Conservation (phyloP, 106 monocot species). For the Dioscorea zingiberensis region DNA sequence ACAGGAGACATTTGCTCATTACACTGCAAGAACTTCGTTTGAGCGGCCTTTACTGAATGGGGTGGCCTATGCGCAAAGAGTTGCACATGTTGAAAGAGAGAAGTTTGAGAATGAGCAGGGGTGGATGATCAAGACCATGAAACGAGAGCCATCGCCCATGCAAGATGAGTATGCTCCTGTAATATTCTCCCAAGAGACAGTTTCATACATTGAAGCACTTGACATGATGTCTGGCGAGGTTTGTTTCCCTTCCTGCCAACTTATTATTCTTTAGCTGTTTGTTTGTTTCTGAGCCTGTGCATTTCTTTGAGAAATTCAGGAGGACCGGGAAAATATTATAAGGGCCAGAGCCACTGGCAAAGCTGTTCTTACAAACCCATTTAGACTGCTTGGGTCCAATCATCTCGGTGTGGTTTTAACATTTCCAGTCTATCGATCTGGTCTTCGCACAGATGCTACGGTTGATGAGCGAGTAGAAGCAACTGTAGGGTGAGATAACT, state of each 20-base stretch:
- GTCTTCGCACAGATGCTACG: constrained; percentile 44
- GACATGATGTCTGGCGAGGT: constrained; percentile 99
- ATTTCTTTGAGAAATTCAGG: constrained; percentile 32
- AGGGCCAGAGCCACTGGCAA: constrained; percentile 86
- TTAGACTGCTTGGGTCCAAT: constrained; percentile 58
- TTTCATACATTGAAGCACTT: constrained; percentile 82
- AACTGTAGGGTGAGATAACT: constrained; percentile 62
- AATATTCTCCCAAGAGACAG: constrained; percentile 88
- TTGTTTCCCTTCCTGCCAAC: background rate
- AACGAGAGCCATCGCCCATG: constrained; percentile 62
- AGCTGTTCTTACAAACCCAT: constrained; percentile 85
- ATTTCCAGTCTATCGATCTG: constrained; percentile 63
- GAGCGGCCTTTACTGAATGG: constrained; percentile 89
- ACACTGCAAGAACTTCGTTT: constrained; percentile 79
- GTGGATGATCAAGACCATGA: constrained; percentile 90
- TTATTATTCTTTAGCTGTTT: background rate
- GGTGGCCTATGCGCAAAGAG: constrained; percentile 90
- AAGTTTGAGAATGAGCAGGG: constrained; percentile 83
- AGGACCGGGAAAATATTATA: constrained; percentile 86
- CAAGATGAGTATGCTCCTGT: constrained; percentile 96
- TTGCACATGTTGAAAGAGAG: constrained; percentile 73
- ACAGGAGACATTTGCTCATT: constrained; percentile 82
- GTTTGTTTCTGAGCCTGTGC: background rate
- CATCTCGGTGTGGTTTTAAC: constrained; percentile 86
- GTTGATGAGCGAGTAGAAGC: constrained; percentile 65